A percentile compares a stretch with the other conserved stretches of the same genome.
Conservation (phyloP, 179 eudicot genomes). For the Pouteria campechiana region DNA sequence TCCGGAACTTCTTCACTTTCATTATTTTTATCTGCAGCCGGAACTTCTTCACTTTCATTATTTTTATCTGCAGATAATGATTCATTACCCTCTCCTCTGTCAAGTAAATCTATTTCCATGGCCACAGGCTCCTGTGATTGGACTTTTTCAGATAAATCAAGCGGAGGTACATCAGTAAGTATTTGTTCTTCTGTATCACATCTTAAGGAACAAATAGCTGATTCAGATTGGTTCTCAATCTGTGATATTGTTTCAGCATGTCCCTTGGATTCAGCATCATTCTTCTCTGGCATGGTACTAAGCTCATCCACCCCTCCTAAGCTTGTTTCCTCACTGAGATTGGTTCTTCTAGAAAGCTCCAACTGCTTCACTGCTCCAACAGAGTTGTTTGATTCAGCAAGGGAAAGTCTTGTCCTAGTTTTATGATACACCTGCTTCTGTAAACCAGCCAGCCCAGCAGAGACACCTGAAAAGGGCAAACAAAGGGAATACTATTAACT, state of each 20-base stretch:
- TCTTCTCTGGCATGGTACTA: too few relatives aligned
- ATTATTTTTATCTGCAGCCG: conserved; percentile 9
- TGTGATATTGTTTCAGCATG: too few relatives aligned
- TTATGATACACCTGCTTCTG: conserved; percentile 45
- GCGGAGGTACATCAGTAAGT: too few relatives aligned
- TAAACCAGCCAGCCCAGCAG: conserved; percentile 40
- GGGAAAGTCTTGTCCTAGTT: conserved; percentile 28
- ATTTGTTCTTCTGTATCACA: too few relatives aligned
- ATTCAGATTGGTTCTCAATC: too few relatives aligned
- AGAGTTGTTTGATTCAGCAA: conserved; percentile 11
- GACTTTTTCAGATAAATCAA: conserved; percentile 9
- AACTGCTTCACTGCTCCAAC: conserved; percentile 12
- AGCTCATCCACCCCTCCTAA: conserved; percentile 11
- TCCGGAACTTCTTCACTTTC: conserved; percentile 9
- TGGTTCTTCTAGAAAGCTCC: conserved; percentile 10
- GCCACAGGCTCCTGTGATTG: conserved; percentile 13
- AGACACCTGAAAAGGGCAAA: conserved; percentile 39
- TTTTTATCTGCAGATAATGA: conserved; percentile 13
- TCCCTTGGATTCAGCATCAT: too few relatives aligned
- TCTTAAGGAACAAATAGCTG: too few relatives aligned
- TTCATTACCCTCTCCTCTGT: conserved; percentile 13
- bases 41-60: conserved; percentile 12
- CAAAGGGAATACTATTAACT: conserved; percentile 3
- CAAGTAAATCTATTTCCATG: conserved; percentile 12
- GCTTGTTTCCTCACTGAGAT: conserved; percentile 13